These are phyloP conservation scores for Tremella fuciformis DNA, from an alignment of 768 basidiomycete species.

Conservation along the genomic window DNA sequence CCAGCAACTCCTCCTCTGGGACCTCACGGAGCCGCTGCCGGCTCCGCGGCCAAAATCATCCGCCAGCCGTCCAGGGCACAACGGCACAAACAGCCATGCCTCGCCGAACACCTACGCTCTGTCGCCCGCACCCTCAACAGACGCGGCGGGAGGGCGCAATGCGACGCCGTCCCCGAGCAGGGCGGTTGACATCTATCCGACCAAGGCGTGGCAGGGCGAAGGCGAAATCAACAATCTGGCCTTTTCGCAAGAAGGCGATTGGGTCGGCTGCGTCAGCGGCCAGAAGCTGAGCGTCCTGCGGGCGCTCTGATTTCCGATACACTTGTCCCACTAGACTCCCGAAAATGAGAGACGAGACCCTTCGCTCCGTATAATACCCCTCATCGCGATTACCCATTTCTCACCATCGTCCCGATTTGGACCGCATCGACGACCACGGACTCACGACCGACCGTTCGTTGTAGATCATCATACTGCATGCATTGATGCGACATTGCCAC, in stretches of 20 bases:
- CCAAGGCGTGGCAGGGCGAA: slow-evolving; percentile 38
- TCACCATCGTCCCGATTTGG: too few species aligned
- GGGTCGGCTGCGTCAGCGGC: slow-evolving; percentile 49
- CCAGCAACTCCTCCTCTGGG: slow-evolving; percentile 90
- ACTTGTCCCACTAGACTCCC: too few species aligned
- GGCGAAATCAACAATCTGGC: slow-evolving; percentile 48
- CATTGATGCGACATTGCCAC: too few species aligned
- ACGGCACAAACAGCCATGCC: slow-evolving; percentile 1
- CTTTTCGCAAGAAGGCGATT: slow-evolving; percentile 41
- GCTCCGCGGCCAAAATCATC: slow-evolving; percentile 48
- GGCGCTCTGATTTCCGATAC: slow-evolving; percentile 12
- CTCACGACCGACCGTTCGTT: too few species aligned
- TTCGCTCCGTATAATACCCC: too few species aligned
- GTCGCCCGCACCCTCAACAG: slow-evolving; percentile 26
- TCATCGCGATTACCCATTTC: too few species aligned
- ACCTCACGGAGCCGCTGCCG: slow-evolving; percentile 57
- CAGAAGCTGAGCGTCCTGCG: slow-evolving; percentile 40
- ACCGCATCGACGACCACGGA: too few species aligned
- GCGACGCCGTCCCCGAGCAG: slow-evolving; percentile 22
- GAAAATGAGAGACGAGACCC: too few species aligned
- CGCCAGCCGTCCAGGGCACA: slow-evolving; percentile 14
- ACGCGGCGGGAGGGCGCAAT: slow-evolving; percentile 5
- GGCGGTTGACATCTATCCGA: slow-evolving; percentile 34
- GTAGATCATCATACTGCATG: too few species aligned
- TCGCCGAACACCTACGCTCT: slow-evolving; percentile 21